These are phyloP conservation scores for Alternaria angustiovoidea DNA, from an alignment of 2,329 filamentous ascomycete genomes.

Conservation along the genomic window DNA sequence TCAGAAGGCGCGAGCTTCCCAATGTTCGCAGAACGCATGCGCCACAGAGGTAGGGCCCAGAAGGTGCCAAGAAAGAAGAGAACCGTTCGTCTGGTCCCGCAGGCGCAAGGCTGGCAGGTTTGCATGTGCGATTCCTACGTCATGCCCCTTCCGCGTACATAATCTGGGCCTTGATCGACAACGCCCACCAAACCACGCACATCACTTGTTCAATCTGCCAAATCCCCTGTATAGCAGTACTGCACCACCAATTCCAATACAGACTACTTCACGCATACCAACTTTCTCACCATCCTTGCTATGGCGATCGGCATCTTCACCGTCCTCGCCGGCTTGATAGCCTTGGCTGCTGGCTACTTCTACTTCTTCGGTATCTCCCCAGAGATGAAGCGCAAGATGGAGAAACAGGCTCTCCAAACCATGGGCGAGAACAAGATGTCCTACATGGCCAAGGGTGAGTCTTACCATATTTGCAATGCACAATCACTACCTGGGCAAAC, in stretches of 20 bases:
- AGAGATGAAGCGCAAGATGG: slow-evolving; percentile 57
- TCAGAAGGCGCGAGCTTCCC: neutral
- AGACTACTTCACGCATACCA: slow-evolving; percentile 6
- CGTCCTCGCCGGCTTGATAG: slow-evolving; percentile 39
- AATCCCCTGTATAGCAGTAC: slow-evolving; percentile 5
- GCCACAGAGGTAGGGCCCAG: slow-evolving; percentile 4
- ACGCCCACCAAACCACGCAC: slow-evolving; percentile 2
- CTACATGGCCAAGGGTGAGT: slow-evolving; percentile 50
- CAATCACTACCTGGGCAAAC: neutral
- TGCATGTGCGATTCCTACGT: slow-evolving; percentile 26
- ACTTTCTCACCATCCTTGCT: slow-evolving; percentile 2
- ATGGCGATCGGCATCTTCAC: slow-evolving; percentile 46
- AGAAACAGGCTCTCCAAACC: slow-evolving; percentile 57
- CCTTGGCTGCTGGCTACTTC: slow-evolving; percentile 50
- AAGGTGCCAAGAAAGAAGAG: slow-evolving; percentile 6
- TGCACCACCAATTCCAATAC: slow-evolving; percentile 6
- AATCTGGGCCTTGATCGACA: slow-evolving; percentile 20
- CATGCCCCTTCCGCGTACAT: slow-evolving; percentile 22
- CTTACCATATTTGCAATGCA: neutral
- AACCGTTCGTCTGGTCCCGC: slow-evolving; percentile 4
- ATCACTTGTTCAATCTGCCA: slow-evolving; percentile 12
- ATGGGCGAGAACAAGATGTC: slow-evolving; percentile 62
- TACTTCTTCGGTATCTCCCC: slow-evolving; percentile 60
- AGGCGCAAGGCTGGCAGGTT: slow-evolving; percentile 19
- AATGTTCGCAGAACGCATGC: neutral